Base-by-base conservation (phyloP, 768 basidiomycete species). In the Tephrocybe sp. region DNA sequence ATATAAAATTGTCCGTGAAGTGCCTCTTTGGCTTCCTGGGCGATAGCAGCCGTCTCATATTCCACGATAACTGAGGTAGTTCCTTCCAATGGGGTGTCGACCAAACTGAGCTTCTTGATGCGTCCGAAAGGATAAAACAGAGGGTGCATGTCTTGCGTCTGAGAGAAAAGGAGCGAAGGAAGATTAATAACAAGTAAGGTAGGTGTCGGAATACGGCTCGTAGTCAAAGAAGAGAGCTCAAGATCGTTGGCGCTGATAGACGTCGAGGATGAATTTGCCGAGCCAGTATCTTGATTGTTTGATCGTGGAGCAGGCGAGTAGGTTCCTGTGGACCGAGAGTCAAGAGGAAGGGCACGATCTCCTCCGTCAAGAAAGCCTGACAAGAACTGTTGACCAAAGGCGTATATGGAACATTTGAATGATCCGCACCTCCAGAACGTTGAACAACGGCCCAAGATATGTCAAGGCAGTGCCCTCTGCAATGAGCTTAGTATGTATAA, bases 391-490 rank as follows among this genome's bases (percentile, higher is more conserved):
- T 30, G 47, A 46, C 15, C 32, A 50, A 42, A 32, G 38, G 9
- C 30, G 30, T n/a, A 45, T 24, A 46, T 15, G 43, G 23, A 43
- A 32, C 33, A 10, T 4, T 11, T 41, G 2, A 41, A 9, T 3
- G 1, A 34, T 32, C 56, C 51, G 17, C 28, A 87, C 88, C 89
- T 76, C 86, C 84, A 55, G 89, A 92, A 39, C 89, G 87, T 58
- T 92, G 89, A 32, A 92, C 89, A 20, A 92, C 89, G 15, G 89
- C 90, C 89, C 89, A 92, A 5, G 89, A 90, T 45, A 92, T 80
- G 62, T 92, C 89, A 40, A 92, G 80, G 17, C 77, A 74, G 60
- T 90, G 85, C 6, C 88, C 87, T 62, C 86, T 90, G 43, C 11
- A 28, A 33, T 36, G 11, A 44, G 41, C 30, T 56, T 39, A 52